phyloP scores from a whole-genome alignment of 495 filamentous ascomycete species.

The Niebla homalea region DNA sequence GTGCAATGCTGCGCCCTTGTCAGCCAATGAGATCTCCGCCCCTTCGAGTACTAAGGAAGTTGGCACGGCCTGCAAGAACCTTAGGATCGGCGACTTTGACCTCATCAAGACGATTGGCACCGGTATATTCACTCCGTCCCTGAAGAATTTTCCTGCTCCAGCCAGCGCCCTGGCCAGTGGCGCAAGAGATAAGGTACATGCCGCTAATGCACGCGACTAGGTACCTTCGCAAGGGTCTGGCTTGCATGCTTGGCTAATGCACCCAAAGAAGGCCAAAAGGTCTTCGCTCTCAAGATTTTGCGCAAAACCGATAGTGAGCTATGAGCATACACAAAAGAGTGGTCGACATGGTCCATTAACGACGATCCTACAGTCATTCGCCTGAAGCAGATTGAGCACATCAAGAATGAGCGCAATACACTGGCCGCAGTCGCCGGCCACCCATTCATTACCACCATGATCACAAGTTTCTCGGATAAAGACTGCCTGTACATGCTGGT shows the following conservation, averaged over 20 bases:
- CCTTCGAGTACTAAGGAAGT: constrained; percentile 44
- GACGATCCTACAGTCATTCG: constrained; percentile 56
- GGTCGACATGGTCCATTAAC: constrained; percentile 7
- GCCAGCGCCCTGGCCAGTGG: constrained; percentile 7
- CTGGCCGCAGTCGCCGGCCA: constrained; percentile 80
- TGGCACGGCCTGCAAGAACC: constrained; percentile 38
- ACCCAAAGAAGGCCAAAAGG: constrained; percentile 46
- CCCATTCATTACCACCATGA: constrained; percentile 87
- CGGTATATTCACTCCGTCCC: constrained; percentile 35
- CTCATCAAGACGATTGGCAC: constrained; percentile 85
- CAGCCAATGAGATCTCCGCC: constrained; percentile 39
- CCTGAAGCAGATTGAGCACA: constrained; percentile 95
- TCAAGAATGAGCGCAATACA: constrained; percentile 81
- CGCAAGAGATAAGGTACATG: neutral
- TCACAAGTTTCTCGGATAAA: constrained; percentile 79
- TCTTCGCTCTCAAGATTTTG: constrained; percentile 88
- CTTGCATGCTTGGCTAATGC: constrained; percentile 53
- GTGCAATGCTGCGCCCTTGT: constrained; percentile 37
- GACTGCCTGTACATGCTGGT: constrained; percentile 88
- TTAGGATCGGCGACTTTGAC: constrained; percentile 62
- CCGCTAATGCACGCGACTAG: constrained; percentile 31
- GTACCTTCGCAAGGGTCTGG: constrained; percentile 93
- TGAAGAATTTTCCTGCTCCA: neutral
- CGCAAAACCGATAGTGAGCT: constrained; percentile 67
- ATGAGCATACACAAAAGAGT: neutral